Evolutionary conservation across 306 rosid species (phyloP), one percentile per base, ranked within the genome.

Genomic region (Glycine tomentella): DNA sequence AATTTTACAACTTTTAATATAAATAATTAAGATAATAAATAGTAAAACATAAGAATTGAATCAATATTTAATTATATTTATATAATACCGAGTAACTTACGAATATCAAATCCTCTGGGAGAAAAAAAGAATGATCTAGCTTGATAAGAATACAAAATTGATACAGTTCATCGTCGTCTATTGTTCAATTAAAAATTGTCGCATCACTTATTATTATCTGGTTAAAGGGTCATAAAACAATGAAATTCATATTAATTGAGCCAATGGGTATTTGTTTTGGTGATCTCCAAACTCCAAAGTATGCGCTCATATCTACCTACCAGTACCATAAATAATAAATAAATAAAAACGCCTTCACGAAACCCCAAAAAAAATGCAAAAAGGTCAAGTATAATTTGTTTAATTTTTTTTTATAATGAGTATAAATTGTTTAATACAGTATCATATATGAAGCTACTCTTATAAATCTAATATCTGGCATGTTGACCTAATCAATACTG

Each of bases 401-500:
- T 25, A 25, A 25, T 25, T 25, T 25, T 25, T n/a, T 25, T 25
- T 25, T 25, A 25, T 25, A 25, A 25, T 25, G 31, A 25, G 31
- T 25, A 25, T 25, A 25, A 25, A 25, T 25, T 25, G 31, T 25
- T 25, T 25, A 25, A 25, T 20, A 20, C 20, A 20, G 20, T 20
- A 20, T 20, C 20, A 20, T 13, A n/a, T 14, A 72, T 15, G 38
- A 14, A 6, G 16, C 66, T 20, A 65, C 9, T 53, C 7, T 38
- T 16, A 40, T 38, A n/a, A 52, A 64, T 73, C 45, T 56, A 56
- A 65, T 6, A 34, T 15, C 5, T 55, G 81, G 12, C 13, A 46
- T 36, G 42, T 75, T 75, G 71, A 58, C 83, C 71, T 70, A 76
- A 66, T 64, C 7, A 20, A 67, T 56, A 62, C 71, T 45, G 45